phyloP scores from a whole-genome alignment of 495 filamentous ascomycete genomes.

The Penicillium bialowiezense region DNA sequence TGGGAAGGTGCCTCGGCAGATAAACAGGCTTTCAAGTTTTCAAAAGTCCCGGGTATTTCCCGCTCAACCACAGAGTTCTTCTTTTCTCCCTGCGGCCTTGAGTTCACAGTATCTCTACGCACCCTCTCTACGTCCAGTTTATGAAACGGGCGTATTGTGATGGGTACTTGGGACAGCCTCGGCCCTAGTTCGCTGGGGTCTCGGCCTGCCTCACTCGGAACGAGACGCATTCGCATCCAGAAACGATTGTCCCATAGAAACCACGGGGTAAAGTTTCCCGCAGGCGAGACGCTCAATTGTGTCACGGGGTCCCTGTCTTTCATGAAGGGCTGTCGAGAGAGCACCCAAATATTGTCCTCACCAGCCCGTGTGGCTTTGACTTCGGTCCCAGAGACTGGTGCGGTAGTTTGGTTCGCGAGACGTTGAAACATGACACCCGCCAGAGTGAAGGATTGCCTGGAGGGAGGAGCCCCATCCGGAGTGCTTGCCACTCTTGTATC shows the following conservation, averaged over 20 bases:
- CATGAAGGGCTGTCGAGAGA: conserved; percentile 52
- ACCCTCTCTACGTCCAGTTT: conserved; percentile 40
- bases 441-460: conserved; percentile 48
- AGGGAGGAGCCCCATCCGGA: conserved; percentile 20
- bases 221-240: conserved; percentile 63
- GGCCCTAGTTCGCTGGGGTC: background rate
- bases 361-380: conserved; percentile 8
- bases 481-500: background rate
- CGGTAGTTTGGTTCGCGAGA: conserved; percentile 26
- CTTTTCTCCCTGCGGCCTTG: background rate
- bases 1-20: conserved; percentile 25
- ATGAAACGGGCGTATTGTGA: conserved; percentile 52
- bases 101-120: conserved; percentile 5
- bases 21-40: conserved; percentile 12
- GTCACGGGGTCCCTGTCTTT: conserved; percentile 19
- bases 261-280: conserved; percentile 22
- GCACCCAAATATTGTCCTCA: conserved; percentile 38
- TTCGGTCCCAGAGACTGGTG: conserved; percentile 2
- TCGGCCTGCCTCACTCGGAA: background rate
- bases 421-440: conserved; percentile 55
- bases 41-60: background rate
- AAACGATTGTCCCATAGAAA: conserved; percentile 75
- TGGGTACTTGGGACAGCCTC: conserved; percentile 1
- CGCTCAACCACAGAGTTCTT: background rate
- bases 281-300: conserved; percentile 9